A percentile compares a stretch with the other conserved stretches of the same genome.
These are phyloP conservation scores for Pleurotus giganteus DNA, from an alignment of 768 basidiomycete species.

Conservation along the genomic window DNA sequence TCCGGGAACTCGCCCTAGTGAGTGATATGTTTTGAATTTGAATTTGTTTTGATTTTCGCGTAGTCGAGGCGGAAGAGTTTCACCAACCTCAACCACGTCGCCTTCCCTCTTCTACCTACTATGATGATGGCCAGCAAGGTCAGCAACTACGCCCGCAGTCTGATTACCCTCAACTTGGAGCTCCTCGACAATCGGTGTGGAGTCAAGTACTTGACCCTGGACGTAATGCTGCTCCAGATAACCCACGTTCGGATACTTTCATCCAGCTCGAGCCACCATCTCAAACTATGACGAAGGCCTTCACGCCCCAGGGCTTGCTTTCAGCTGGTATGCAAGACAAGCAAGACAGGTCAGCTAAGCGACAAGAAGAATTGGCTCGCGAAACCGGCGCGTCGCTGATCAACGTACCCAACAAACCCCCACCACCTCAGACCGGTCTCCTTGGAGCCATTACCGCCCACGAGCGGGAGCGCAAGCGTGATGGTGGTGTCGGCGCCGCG, in stretches of 20 bases:
- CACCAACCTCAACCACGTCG: conserved; percentile 39
- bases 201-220: conserved; percentile 82
- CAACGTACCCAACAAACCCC: conserved; percentile 94
- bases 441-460: conserved; percentile 96
- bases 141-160: conserved; percentile 53
- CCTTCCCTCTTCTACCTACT: conserved; percentile 54
- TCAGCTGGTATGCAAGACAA: conserved; percentile 95
- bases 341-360: conserved; percentile 92
- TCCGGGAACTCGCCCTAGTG: conserved; percentile 47
- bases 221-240: conserved; percentile 40
- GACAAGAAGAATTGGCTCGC: conserved; percentile 90
- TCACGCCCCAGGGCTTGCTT: conserved; percentile 90
- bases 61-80: conserved; percentile 47
- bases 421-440: conserved; percentile 91
- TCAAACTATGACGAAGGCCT: conserved; percentile 86
- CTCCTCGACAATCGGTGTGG: conserved; percentile 77
- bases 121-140: conserved; percentile 49
- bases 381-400: conserved; percentile 90
- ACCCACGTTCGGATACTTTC: conserved; percentile 50
- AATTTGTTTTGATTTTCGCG: conserved; percentile 13
- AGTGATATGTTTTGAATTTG: conserved; percentile 22
- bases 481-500: conserved; percentile 92
- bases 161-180: conserved; percentile 49
- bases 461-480: conserved; percentile 90
- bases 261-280: conserved; percentile 71